phyloP scores from a whole-genome alignment of 768 basidiomycete genomes.

The Auricularia auricula-judae region DNA sequence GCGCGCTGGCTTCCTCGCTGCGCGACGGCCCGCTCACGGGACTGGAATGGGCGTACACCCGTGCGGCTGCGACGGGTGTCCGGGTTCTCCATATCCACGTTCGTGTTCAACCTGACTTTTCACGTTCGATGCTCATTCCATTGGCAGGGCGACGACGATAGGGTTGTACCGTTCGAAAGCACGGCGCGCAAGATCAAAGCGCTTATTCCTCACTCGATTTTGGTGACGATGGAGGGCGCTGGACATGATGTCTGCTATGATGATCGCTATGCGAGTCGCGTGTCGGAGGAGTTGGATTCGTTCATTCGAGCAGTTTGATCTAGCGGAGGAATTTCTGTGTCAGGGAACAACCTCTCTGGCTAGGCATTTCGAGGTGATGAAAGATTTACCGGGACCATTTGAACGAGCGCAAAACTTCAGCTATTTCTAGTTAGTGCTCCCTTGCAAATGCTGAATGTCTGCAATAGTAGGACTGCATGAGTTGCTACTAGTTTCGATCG shows the following conservation, averaged over 20 bases:
- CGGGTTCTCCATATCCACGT: slow-evolving; percentile 10
- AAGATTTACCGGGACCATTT: too few relatives aligned
- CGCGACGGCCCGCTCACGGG: slow-evolving; percentile 16
- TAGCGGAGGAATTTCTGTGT: too few relatives aligned
- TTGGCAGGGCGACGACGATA: slow-evolving; percentile 12
- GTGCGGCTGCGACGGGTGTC: slow-evolving; percentile 7
- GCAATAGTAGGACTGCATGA: too few relatives aligned
- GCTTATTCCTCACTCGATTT: slow-evolving; percentile 10
- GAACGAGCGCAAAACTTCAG: too few relatives aligned
- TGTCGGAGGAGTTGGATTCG: background rate
- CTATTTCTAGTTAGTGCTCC: too few relatives aligned
- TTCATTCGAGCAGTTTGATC: background rate
- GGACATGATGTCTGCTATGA: slow-evolving; percentile 11
- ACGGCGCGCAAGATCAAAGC: slow-evolving; percentile 4
- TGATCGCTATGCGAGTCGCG: background rate
- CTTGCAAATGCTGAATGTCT: too few relatives aligned
- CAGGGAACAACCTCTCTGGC: too few relatives aligned
- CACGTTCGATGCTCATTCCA: background rate
- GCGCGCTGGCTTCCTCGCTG: slow-evolving; percentile 12
- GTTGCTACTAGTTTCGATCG: too few relatives aligned
- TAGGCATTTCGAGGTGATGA: too few relatives aligned
- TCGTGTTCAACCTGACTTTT: background rate
- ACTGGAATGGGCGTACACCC: slow-evolving; percentile 15
- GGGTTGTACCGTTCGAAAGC: slow-evolving; percentile 6
- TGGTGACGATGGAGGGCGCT: slow-evolving; percentile 12